Conservation (phyloP, 1,139 yeast species). For the Scheffersomyces cryptocercus region DNA sequence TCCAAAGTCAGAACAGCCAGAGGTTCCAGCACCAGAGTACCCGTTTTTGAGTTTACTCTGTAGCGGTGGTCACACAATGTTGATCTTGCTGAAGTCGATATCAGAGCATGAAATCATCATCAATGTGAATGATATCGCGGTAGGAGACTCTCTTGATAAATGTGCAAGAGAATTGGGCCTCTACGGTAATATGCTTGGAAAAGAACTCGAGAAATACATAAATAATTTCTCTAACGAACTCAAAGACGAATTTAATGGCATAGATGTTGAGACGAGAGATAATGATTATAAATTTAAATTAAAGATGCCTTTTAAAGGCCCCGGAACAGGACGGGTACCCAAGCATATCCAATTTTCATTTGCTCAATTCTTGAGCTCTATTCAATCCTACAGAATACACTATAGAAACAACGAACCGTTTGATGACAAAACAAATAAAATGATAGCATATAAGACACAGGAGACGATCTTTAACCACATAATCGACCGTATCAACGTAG, state of each 20-base stretch:
- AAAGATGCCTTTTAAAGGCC: slow-evolving; percentile 36
- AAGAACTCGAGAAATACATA: slow-evolving; percentile 68
- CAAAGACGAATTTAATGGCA: slow-evolving; percentile 18
- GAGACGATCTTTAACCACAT: slow-evolving; percentile 71
- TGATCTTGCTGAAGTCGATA: slow-evolving; percentile 65
- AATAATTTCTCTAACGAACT: slow-evolving; percentile 25
- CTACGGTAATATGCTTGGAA: slow-evolving; percentile 81
- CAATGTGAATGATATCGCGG: slow-evolving; percentile 83
- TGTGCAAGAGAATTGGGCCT: slow-evolving; percentile 86
- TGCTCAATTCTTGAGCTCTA: slow-evolving; percentile 69
- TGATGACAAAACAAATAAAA: slow-evolving; percentile 23
- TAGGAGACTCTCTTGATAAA: slow-evolving; percentile 92
- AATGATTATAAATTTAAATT: slow-evolving; percentile 28
- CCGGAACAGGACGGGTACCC: slow-evolving; percentile 32
- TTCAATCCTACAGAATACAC: slow-evolving; percentile 34
- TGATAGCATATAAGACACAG: slow-evolving; percentile 66
- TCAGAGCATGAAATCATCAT: slow-evolving; percentile 70
- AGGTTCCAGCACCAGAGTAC: slow-evolving; percentile 47
- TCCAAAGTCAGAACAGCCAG: slow-evolving; percentile 36
- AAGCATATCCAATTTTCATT: slow-evolving; percentile 61
- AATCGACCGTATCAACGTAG: slow-evolving; percentile 59
- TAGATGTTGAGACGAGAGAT: slow-evolving; percentile 22
- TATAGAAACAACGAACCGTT: slow-evolving; percentile 11
- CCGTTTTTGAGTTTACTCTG: slow-evolving; percentile 83
- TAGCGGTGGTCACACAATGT: slow-evolving; percentile 95